Evolutionary conservation across 2,329 filamentous ascomycete genomes (phyloP).

Genomic region (Phoma sp.): DNA sequence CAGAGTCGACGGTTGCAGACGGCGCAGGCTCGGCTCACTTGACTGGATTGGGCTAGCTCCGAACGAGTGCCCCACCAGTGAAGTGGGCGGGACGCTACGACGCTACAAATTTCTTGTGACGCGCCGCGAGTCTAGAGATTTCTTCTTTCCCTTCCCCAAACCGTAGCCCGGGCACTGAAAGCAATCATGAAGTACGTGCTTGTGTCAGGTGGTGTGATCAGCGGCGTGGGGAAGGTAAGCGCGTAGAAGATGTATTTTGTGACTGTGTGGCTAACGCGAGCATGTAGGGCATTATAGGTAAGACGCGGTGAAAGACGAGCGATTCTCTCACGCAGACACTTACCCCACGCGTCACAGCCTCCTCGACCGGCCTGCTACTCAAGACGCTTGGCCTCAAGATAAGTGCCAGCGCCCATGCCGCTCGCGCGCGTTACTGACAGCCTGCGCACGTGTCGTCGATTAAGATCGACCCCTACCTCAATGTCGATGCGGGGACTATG

Average conservation of each 20-base stretch:
- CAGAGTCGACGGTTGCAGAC: slow-evolving; percentile 3
- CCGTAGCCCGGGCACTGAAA: slow-evolving; percentile 49
- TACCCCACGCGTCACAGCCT: slow-evolving; percentile 60
- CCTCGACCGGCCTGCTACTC: slow-evolving; percentile 75
- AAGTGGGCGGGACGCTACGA: slow-evolving; percentile 26
- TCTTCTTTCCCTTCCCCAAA: slow-evolving; percentile 53
- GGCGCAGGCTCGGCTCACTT: slow-evolving; percentile 14
- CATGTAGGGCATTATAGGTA: slow-evolving; percentile 71
- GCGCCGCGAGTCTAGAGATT: slow-evolving; percentile 37
- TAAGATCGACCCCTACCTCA: slow-evolving; percentile 78
- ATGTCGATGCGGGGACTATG: slow-evolving; percentile 78
- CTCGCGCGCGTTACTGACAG: slow-evolving; percentile 41
- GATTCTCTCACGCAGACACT: not conserved
- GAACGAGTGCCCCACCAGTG: slow-evolving; percentile 4
- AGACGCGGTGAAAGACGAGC: slow-evolving; percentile 13
- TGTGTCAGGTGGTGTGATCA: slow-evolving; percentile 71
- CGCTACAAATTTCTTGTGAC: slow-evolving; percentile 44
- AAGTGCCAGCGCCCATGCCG: slow-evolving; percentile 51
- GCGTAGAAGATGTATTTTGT: slow-evolving; percentile 12
- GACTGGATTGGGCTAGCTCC: slow-evolving; percentile 5
- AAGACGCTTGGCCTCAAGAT: slow-evolving; percentile 83
- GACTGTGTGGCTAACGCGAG: slow-evolving; percentile 32
- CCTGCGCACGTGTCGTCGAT: slow-evolving; percentile 66
- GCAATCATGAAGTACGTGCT: slow-evolving; percentile 81
- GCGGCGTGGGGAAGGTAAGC: slow-evolving; percentile 58